phyloP scores from a whole-genome alignment of 1,139 yeast species.

The Candida sanyaensis region DNA sequence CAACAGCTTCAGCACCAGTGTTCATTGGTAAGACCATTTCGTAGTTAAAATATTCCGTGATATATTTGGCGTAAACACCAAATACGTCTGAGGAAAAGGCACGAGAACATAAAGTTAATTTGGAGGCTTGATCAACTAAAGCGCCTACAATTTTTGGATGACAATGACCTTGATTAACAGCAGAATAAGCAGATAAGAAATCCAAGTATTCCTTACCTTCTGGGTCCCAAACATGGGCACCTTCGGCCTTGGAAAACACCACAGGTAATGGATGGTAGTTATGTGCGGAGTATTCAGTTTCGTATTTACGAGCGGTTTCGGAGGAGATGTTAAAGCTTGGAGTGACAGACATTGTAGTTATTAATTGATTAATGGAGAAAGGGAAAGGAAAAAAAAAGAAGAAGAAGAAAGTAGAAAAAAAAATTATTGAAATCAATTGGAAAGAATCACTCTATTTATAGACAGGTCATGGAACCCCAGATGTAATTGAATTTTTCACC shows the following conservation, averaged over 20 bases:
- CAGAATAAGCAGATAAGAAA: slow-evolving; percentile 90
- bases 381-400: not conserved
- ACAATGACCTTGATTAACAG: slow-evolving; percentile 98
- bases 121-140: slow-evolving; percentile 81
- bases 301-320: slow-evolving; percentile 65
- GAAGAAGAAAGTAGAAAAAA: not conserved
- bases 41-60: slow-evolving; percentile 86
- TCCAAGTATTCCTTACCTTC: slow-evolving; percentile 90
- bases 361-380: not conserved
- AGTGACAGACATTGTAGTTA: slow-evolving; percentile 9
- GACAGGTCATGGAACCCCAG: not conserved
- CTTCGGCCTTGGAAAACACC: slow-evolving; percentile 81
- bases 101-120: slow-evolving; percentile 83
- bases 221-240: slow-evolving; percentile 98
- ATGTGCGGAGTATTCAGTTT: slow-evolving; percentile 86
- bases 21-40: slow-evolving; percentile 97
- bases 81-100: slow-evolving; percentile 92
- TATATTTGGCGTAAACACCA: slow-evolving; percentile 83
- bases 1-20: slow-evolving; percentile 99
- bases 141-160: slow-evolving; percentile 92
- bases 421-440: not conserved
- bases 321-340: slow-evolving; percentile 56
- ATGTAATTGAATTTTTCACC: not conserved
- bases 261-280: slow-evolving; percentile 97
- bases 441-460: not conserved